Evolutionary conservation across 305 asterid genomes (phyloP), one percentile per base, ranked within the genome.

Genomic region (Rubia occidens): DNA sequence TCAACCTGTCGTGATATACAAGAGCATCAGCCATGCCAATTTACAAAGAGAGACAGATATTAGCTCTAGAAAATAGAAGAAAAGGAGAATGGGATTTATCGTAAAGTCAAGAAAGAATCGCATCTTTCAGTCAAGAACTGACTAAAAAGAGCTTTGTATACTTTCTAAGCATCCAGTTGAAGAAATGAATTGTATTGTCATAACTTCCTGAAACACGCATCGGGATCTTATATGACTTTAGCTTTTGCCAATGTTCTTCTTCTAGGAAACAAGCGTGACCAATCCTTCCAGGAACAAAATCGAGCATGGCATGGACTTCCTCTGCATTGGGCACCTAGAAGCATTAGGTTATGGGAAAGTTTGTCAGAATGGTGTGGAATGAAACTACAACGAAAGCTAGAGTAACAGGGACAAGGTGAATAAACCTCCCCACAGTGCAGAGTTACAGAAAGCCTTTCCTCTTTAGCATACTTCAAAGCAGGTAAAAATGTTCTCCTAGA

Each of bases 361-460:
- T 59, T 72, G 69, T 82, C 82, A 79, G 81, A 79, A 66, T 71
- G 63, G 74, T 55, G 56, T 64, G 56, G 64, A 17, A 42, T 60
- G 62, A 64, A 59, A 67, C 55, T 8, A n/a, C 13, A 5, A 71
- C 9, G 64, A 42, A 55, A 42, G 51, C n/a, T 51, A n/a, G 14
- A 44, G 21, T 60, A 62, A 70, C 18, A 67, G 74, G 76, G 78
- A 60, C 73, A 77, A 75, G 84, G 58, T 54, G 82, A 75, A 78
- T 73, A 82, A 87, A 90, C 98, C 98, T 93, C 97, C 69, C 98
- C 97, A 74, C 97, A 93, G 72, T 93, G 98, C 56, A 93, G 90
- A 67, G 98, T 90, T 72, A 90, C 71, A 18, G 80, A 74, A 68
- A 93, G 88, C 65, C 94, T 96, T 78, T 82, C 90, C 77, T 82